phyloP scores from a whole-genome alignment of 2,329 filamentous ascomycete genomes.

The Xylaria sp. region DNA sequence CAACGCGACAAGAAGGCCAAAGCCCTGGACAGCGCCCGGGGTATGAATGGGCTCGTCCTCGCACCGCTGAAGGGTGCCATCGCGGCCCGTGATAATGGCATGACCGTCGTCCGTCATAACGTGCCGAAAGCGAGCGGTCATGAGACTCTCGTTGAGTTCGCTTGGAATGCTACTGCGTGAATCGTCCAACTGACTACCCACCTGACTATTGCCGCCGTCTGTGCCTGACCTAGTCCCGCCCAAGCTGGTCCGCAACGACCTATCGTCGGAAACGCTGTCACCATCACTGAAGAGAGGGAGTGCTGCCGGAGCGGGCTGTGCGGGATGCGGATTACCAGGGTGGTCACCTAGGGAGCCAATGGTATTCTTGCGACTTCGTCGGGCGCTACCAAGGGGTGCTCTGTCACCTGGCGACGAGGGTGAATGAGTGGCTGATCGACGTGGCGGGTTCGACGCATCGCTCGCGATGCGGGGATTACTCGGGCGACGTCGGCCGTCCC shows the following conservation, averaged over 20 bases:
- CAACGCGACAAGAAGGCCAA: conserved; percentile 77
- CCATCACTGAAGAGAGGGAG: conserved; percentile 35
- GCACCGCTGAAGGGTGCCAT: conserved; percentile 76
- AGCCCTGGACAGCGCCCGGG: conserved; percentile 80
- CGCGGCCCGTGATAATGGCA: conserved; percentile 79
- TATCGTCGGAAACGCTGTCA: conserved; percentile 34
- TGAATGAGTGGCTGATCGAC: conserved; percentile 29
- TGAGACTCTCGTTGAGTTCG: conserved; percentile 49
- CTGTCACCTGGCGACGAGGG: conserved; percentile 24
- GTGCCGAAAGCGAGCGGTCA: conserved; percentile 81
- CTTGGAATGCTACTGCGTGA: conserved; percentile 21
- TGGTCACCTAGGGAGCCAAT: conserved; percentile 6
- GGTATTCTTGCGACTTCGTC: conserved; percentile 25
- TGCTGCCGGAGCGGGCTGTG: conserved; percentile 12
- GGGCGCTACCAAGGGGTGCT: neutral
- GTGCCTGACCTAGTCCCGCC: conserved; percentile 23
- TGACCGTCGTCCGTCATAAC: conserved; percentile 78
- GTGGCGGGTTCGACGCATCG: conserved; percentile 24
- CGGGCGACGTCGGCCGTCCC: conserved; percentile 43
- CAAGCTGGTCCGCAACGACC: conserved; percentile 29
- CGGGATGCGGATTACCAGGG: conserved; percentile 25
- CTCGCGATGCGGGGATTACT: conserved; percentile 41
- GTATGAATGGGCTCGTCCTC: conserved; percentile 93
- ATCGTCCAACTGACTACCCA: conserved; percentile 11
- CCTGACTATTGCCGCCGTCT: conserved; percentile 7